These are phyloP conservation scores for Mycena floridula DNA, from an alignment of 768 basidiomycete genomes.

Conservation along the genomic window DNA sequence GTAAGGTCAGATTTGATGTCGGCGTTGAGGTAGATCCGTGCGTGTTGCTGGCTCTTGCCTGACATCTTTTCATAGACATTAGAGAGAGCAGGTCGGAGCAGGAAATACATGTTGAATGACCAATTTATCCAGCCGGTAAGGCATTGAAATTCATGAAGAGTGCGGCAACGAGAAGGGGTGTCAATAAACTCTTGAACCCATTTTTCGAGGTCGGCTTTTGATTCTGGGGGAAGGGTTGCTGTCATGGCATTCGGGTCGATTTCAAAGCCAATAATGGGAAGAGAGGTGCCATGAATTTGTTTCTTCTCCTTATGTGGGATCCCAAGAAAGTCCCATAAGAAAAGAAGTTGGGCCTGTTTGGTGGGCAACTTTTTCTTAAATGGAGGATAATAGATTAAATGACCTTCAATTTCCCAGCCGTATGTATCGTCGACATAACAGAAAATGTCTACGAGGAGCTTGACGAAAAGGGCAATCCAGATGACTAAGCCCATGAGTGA, in stretches of 20 bases:
- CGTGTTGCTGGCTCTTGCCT: constrained; percentile 11
- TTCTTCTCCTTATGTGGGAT: constrained; percentile 11
- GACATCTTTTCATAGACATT: constrained; percentile 16
- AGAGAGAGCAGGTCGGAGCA: constrained; percentile 15
- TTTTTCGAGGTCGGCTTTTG: neutral
- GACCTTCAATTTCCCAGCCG: neutral
- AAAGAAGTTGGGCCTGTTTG: constrained; percentile 2
- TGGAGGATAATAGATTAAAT: neutral
- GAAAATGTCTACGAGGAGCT: neutral
- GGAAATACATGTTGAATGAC: constrained; percentile 18
- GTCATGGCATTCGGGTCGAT: constrained; percentile 12
- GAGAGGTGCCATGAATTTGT: constrained; percentile 10
- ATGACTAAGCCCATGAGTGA: constrained; percentile 2
- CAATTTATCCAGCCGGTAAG: constrained; percentile 21
- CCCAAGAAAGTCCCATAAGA: constrained; percentile 12
- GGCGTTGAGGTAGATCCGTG: constrained; percentile 11
- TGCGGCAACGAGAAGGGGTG: constrained; percentile 1
- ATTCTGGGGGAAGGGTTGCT: neutral
- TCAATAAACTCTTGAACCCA: neutral
- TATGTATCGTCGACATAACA: constrained; percentile 2
- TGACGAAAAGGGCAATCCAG: constrained; percentile 2
- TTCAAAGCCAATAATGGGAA: constrained; percentile 20
- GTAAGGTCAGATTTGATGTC: constrained; percentile 4
- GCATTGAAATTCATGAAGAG: constrained; percentile 14
- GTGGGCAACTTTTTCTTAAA: neutral